phyloP scores from a whole-genome alignment of 2,329 filamentous ascomycete species.

The Esteya vermicola region DNA sequence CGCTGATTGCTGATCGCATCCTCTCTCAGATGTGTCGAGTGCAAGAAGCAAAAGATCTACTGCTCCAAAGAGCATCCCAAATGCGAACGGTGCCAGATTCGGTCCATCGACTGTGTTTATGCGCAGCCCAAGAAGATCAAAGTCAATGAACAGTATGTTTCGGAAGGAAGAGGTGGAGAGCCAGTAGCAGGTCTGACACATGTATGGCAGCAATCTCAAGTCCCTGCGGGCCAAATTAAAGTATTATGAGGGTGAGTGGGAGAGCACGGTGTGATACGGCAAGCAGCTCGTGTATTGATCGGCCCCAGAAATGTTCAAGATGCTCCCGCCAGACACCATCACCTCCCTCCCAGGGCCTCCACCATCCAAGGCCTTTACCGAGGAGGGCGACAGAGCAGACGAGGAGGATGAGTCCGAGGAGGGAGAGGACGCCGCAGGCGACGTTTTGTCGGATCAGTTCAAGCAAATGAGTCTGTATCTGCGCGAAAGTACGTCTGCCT shows the following conservation, averaged over 20 bases:
- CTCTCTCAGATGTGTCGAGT: slow-evolving; percentile 7
- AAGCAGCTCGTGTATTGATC: not conserved
- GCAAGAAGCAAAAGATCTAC: slow-evolving; percentile 9
- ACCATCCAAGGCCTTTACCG: not conserved
- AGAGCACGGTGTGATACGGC: not conserved
- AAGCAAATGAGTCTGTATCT: slow-evolving; percentile 4
- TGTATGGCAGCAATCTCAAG: slow-evolving; percentile 5
- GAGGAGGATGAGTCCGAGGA: slow-evolving; percentile 1
- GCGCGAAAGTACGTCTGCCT: not conserved
- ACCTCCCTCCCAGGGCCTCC: not conserved
- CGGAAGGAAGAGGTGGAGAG: not conserved
- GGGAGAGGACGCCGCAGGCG: not conserved
- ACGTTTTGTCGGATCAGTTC: slow-evolving; percentile 5
- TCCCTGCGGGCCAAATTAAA: slow-evolving; percentile 6
- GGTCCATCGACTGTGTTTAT: slow-evolving; percentile 8
- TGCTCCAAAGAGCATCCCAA: slow-evolving; percentile 9
- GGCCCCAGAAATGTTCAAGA: slow-evolving; percentile 4
- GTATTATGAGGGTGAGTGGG: slow-evolving; percentile 6
- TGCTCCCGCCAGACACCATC: not conserved
- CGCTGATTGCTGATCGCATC: not conserved
- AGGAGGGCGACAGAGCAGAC: not conserved
- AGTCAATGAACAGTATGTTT: slow-evolving; percentile 8
- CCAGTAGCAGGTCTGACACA: not conserved
- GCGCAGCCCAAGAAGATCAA: slow-evolving; percentile 8
- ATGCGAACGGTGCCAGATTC: slow-evolving; percentile 7